Percentiles rank a stretch among this genome's conserved stretches.
Conservation (phyloP, 805 yeast species). For the Cyberlindnera misumaiensis region DNA sequence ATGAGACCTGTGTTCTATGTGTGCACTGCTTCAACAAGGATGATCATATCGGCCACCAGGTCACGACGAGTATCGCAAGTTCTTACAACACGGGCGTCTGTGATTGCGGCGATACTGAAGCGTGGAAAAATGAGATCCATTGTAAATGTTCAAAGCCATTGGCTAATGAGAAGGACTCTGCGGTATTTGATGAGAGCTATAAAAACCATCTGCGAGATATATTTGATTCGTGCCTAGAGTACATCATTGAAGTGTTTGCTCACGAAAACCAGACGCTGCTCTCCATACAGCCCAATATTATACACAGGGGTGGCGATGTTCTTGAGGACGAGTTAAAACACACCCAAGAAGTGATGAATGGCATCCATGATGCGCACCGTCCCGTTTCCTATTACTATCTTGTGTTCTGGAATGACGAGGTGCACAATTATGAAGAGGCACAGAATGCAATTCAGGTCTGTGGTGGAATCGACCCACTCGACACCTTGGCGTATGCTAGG, state of each 20-base stretch:
- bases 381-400: conserved; percentile 34
- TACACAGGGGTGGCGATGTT: background rate
- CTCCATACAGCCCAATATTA: conserved; percentile 17
- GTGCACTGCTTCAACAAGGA: conserved; percentile 62
- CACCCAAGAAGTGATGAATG: conserved; percentile 3
- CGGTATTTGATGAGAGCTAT: conserved; percentile 6
- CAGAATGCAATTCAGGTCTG: conserved; percentile 36
- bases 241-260: conserved; percentile 36
- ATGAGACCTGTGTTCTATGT: conserved; percentile 74
- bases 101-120: conserved; percentile 88
- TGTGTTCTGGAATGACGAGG: conserved; percentile 75
- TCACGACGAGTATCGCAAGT: conserved; percentile 34
- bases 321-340: conserved; percentile 5
- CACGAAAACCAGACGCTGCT: conserved; percentile 34
- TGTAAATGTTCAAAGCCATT: conserved; percentile 36
- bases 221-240: conserved; percentile 32
- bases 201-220: conserved; percentile 19
- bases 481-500: conserved; percentile 33
- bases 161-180: conserved; percentile 31
- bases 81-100: conserved; percentile 31
- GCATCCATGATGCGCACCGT: background rate
- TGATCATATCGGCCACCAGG: conserved; percentile 64
- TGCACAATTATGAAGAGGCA: conserved; percentile 55
- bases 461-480: conserved; percentile 20
- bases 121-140: conserved; percentile 47